These are phyloP conservation scores for Populus hybrid DNA, from an alignment of 441 rosid genomes.

Conservation along the genomic window DNA sequence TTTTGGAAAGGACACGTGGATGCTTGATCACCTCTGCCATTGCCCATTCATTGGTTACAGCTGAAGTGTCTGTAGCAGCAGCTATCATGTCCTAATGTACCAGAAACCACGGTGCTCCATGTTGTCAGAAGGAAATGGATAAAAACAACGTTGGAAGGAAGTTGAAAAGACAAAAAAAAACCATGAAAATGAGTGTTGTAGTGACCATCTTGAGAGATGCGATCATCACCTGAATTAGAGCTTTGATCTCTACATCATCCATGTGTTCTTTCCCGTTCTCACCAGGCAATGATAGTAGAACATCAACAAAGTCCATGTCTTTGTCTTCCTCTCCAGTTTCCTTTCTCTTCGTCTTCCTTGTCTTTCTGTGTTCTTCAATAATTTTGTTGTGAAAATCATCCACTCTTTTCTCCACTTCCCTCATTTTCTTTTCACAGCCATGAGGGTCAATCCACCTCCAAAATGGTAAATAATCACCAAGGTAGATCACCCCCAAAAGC, in stretches of 20 bases:
- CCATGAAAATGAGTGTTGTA: background rate
- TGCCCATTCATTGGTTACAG: slow-evolving; percentile 95
- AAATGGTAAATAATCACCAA: slow-evolving; percentile 80
- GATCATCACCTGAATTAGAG: slow-evolving; percentile 62
- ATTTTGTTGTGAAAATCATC: slow-evolving; percentile 74
- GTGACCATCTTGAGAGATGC: background rate
- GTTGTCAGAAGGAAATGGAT: background rate
- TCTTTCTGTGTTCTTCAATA: slow-evolving; percentile 56
- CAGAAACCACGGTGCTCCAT: background rate
- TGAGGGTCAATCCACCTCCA: slow-evolving; percentile 90
- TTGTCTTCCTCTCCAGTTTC: slow-evolving; percentile 12
- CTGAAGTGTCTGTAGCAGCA: slow-evolving; percentile 93
- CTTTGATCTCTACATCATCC: slow-evolving; percentile 85
- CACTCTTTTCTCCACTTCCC: slow-evolving; percentile 76
- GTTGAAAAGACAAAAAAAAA: too few species aligned
- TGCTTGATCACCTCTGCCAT: slow-evolving; percentile 89
- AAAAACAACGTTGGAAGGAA: background rate
- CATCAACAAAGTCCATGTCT: slow-evolving; percentile 81
- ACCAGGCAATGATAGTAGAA: slow-evolving; percentile 72
- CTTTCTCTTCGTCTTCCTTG: slow-evolving; percentile 13
- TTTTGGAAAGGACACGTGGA: slow-evolving; percentile 58
- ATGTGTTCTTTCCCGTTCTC: slow-evolving; percentile 57
- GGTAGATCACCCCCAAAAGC: slow-evolving; percentile 71
- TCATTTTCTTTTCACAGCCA: slow-evolving; percentile 76
- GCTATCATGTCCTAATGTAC: slow-evolving; percentile 78